A percentile compares a stretch with the other conserved stretches of the same genome.
Evolutionary conservation across 192 early-diverging fungal species (phyloP).

Genomic region (Pilaira anomala): DNA sequence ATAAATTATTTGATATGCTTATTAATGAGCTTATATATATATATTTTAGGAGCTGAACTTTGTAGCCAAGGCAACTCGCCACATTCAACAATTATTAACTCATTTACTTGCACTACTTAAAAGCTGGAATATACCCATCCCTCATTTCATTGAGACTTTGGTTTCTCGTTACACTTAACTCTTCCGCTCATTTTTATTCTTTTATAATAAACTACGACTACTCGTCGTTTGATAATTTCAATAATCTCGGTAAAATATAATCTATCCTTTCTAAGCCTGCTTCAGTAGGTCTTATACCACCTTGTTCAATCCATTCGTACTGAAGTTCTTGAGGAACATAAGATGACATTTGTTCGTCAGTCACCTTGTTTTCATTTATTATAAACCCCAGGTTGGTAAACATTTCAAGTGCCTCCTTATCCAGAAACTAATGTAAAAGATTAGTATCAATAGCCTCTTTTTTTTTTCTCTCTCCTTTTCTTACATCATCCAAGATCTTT

Average conservation of each 20-base stretch:
- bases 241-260: slow-evolving; percentile 37
- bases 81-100: slow-evolving; percentile 2
- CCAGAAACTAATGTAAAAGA: slow-evolving; percentile 10
- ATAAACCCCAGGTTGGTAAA: slow-evolving; percentile 24
- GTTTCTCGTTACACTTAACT: neutral
- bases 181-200: too few relatives aligned
- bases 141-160: slow-evolving; percentile 4
- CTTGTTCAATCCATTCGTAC: slow-evolving; percentile 4
- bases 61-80: neutral
- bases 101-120: slow-evolving; percentile 3
- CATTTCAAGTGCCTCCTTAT: slow-evolving; percentile 12
- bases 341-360: slow-evolving; percentile 2
- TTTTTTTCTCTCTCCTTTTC: neutral
- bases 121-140: slow-evolving; percentile 15
- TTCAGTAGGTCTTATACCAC: slow-evolving; percentile 48
- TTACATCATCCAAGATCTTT: slow-evolving; percentile 41
- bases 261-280: slow-evolving; percentile 49
- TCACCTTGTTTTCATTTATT: slow-evolving; percentile 10
- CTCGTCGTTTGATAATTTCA: neutral
- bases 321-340: slow-evolving; percentile 22
- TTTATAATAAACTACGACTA: too few relatives aligned
- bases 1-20: neutral
- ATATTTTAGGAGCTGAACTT: neutral
- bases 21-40: too few relatives aligned
- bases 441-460: neutral